phyloP scores from a whole-genome alignment of 371 early-diverging fungal genomes.

The Enteropsectra breve region DNA sequence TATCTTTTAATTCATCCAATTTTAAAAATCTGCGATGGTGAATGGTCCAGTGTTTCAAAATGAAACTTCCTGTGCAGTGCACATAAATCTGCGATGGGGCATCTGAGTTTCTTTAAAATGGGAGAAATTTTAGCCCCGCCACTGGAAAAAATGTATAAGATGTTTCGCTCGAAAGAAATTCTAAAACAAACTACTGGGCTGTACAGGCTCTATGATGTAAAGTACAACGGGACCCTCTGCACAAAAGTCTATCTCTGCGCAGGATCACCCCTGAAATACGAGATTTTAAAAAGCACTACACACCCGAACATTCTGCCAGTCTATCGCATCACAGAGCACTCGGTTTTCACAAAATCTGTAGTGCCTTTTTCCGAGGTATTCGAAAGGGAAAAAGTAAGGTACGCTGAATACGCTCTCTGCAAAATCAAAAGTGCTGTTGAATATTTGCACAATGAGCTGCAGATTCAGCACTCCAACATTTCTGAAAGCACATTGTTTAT shows the following conservation, averaged over 20 bases:
- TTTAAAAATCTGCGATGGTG: too few species aligned
- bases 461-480: conserved; percentile 35
- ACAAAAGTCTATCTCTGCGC: conserved; percentile 17
- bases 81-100: too few species aligned
- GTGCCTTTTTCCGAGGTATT: conserved; percentile 31
- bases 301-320: conserved; percentile 32
- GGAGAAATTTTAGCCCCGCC: not conserved
- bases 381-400: conserved; percentile 12
- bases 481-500: conserved; percentile 41
- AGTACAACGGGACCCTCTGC: conserved; percentile 8
- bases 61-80: too few species aligned
- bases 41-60: too few species aligned
- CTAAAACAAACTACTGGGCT: not conserved
- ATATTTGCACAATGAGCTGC: conserved; percentile 28
- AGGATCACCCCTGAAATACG: not conserved
- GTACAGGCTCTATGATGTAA: conserved; percentile 19
- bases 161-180: conserved; percentile 17
- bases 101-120: too few species aligned
- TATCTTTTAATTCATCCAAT: too few species aligned
- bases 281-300: not conserved
- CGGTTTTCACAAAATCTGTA: conserved; percentile 30
- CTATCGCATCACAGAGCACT: conserved; percentile 10
- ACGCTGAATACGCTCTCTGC: conserved; percentile 31
- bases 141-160: not conserved
- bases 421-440: conserved; percentile 30